Evolutionary conservation across 225 moss, liverwort and hornwort species (phyloP), one percentile per base, ranked within the genome.

Genomic region (Thuidium tamariscinum): DNA sequence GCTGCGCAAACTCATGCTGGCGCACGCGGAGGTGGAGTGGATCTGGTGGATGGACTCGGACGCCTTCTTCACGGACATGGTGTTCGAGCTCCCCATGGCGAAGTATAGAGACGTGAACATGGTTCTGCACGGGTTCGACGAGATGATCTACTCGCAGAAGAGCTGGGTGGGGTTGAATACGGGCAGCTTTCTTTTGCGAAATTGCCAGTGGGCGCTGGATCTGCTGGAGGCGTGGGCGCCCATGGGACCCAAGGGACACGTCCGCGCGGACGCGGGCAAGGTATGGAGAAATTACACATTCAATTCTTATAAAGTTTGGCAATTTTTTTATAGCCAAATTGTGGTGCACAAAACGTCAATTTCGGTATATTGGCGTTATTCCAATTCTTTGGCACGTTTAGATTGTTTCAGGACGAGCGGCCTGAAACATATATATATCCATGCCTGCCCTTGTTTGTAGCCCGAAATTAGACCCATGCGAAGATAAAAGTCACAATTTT

Each of bases 161-260:
- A 91, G 86, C 82, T 92, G 89, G 92, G 91, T 91, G 74, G 92
- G 92, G 12, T 76, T 92, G 29, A 92, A 92, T 69, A 92, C 92
- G 2, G 92, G 92, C 2, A 92, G 92, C 37, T 92, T 92, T 67
- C 67, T 86, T 5, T 7, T 90, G n/a, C 83, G 91, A 3, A 92
- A 92, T 9, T 91, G 92, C 26, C 92, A 92, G 74, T 92, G 91
- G 92, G 37, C 88, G 16, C 73, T 92, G 49, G 89, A 92, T 8
- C 52, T 92, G 13, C 74, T 92, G 36, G 91, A 89, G 10, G 88
- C 91, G 7, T 92, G 92, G 92, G 92, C 92, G 32, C 92, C 92
- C 74, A 92, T 92, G 92, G 92, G 92, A 4, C 92, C 92, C 7
- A 92, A 89, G 57, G 91, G 92, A 2, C 7, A n/a, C 1, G 84